Base-by-base conservation (phyloP, 257 asterid species). In the Vinca minor region DNA sequence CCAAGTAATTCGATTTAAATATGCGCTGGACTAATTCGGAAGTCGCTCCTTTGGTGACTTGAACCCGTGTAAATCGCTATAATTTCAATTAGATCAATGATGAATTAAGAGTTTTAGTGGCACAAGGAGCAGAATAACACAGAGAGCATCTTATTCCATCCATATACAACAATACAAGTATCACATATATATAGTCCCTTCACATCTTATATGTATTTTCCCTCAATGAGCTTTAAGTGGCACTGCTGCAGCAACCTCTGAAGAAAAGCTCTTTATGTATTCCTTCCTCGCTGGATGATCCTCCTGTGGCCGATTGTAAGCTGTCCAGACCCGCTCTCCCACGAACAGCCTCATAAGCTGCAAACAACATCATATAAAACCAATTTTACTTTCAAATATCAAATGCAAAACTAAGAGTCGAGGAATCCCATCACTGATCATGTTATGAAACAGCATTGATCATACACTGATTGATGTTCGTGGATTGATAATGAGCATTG, bases 271-370 rank as follows among this genome's bases (percentile, higher is more conserved):
- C 64, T 85, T 74, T 50, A 74, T 56, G 67, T 88, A 88, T 44
- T 55, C 82, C 77, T 73, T 82, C 65, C 96, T 83, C 10, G 86
- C 84, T 0, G 84, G 96, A 72, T 89, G 95, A 65, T 79, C 76
- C 72, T 85, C 96, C 61, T 87, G 95, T 9, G 96, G 95, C 61
- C 96, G 78, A 67, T 89, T 87, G 65, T 75, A 79, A 5, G 96
- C 83, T 0, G 88, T 85, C 95, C 96, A 89, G 6, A 87, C 87
- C 0, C 95, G 96, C 74, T 89, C 95, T 65, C 96, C 95, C 74
- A 89, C 91, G 7, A 87, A 89, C 81, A 89, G 62, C 73, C 96
- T 81, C 94, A 87, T 87, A 76, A 89, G 71, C 96, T 89, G 77
- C 72, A 69, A 38, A 14, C 69, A 50, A 53, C 41, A 26, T 45